phyloP scores from a whole-genome alignment of 306 rosid genomes.

The Medicago lupulina region DNA sequence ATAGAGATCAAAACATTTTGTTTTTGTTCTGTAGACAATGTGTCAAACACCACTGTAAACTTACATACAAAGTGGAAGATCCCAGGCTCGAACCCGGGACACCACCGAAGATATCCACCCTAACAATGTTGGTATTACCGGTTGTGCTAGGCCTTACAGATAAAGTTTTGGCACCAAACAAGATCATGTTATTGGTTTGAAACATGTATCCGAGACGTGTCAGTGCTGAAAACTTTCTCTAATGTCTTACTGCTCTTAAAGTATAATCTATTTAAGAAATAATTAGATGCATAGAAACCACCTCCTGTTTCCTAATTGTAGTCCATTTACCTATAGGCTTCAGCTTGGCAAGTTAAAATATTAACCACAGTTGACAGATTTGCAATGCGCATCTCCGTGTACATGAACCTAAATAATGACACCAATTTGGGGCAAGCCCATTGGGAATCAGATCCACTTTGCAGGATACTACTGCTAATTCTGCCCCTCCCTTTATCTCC shows the following conservation, averaged over 20 bases:
- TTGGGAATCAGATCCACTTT: background rate
- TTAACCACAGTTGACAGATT: background rate
- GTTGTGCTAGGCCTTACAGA: too few species aligned
- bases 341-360: background rate
- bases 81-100: too few species aligned
- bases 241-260: conserved; percentile 28
- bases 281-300: conserved; percentile 27
- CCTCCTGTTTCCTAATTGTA: conserved; percentile 4
- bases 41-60: too few species aligned
- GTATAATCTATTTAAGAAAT: conserved; percentile 1
- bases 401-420: background rate
- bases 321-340: conserved; percentile 1
- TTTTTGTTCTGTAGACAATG: too few species aligned
- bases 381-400: background rate
- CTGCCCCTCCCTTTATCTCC: background rate
- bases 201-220: conserved; percentile 30
- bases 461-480: background rate
- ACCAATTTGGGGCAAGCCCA: background rate
- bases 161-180: conserved; percentile 24
- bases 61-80: too few species aligned
- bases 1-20: background rate
- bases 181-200: conserved; percentile 21
- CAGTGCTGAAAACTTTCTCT: conserved; percentile 33
- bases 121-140: too few species aligned
- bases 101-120: too few species aligned